Evolutionary conservation across 805 yeast genomes (phyloP), one percentile per base, ranked within the genome.

Genomic region (Wickerhamiella hasegawae): DNA sequence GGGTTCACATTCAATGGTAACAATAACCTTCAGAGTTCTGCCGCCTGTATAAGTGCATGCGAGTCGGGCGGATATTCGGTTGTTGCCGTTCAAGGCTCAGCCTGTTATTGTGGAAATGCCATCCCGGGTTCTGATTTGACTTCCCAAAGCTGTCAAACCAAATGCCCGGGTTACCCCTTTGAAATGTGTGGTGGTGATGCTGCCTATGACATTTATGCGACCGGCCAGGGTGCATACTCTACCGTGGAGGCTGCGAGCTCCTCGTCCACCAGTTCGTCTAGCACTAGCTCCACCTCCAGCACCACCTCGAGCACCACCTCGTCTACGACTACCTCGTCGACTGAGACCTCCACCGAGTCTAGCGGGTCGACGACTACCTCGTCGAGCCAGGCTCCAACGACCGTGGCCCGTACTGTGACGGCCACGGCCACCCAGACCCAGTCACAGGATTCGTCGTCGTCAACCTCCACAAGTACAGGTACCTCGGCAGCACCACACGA

Each of bases 21-120:
- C 19, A 16, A 17, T 19, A 14, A 5, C 10, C 16, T 16, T 16
- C n/a, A 15, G 31, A 28, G 31, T 16, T n/a, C 31, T 4, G 31
- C n/a, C 9, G 16, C n/a, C 10, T 28, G 31, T 19, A 5, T 5
- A 4, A 16, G 12, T 6, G 45, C 55, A 4, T 49, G 43, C n/a
- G 37, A n/a, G n/a, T n/a, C n/a, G n/a, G n/a, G 49, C 35, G 66
- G 66, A 6, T 59, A 55, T 47, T 55, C 60, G 16, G 61, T 65
- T 15, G 67, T 66, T 28, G 84, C 77, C 3, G 33, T 71, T 23
- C 51, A 64, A 10, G 54, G 83, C 6, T 47, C 60, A 18, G 52
- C 54, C 15, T 80, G 93, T 53, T 77, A 67, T 48, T 80, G 93
- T 54, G 87, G 87, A 19, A 57, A 65, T 46, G 41, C 58, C 1